These are phyloP conservation scores for Gonium pectorale DNA, from an alignment of 139 green algal genomes.

Conservation along the genomic window DNA sequence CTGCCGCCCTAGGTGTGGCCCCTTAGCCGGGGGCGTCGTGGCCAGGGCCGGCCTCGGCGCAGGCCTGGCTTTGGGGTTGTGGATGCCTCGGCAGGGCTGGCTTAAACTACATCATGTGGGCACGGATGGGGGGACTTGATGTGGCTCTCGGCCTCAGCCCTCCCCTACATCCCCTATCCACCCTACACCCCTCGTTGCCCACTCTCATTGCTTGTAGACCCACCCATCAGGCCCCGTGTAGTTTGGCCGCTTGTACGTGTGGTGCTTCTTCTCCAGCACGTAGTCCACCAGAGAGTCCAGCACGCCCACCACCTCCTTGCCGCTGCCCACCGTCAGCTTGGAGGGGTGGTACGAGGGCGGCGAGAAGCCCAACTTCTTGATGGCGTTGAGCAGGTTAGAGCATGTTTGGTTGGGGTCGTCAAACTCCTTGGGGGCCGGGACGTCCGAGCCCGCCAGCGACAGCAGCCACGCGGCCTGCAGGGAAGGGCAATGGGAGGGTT, in stretches of 20 bases:
- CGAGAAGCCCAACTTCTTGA: constrained; percentile 66
- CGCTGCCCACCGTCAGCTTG: constrained; percentile 75
- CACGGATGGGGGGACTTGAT: too few relatives aligned
- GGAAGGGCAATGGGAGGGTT: too few relatives aligned
- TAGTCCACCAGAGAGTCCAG: constrained; percentile 70
- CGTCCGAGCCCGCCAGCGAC: constrained; percentile 52
- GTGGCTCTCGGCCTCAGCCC: too few relatives aligned
- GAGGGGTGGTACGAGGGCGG: constrained; percentile 65
- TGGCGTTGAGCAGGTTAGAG: constrained; percentile 54
- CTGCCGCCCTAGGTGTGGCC: too few relatives aligned
- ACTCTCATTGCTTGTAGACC: background rate
- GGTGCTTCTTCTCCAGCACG: constrained; percentile 62
- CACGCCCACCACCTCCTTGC: constrained; percentile 71
- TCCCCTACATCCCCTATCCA: too few relatives aligned
- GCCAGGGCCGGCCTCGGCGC: too few relatives aligned
- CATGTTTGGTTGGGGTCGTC: constrained; percentile 83
- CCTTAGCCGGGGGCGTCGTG: too few relatives aligned
- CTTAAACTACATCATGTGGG: too few relatives aligned
- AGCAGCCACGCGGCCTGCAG: constrained; percentile 79
- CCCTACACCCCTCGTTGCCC: background rate
- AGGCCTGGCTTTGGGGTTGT: too few relatives aligned
- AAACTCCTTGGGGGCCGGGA: constrained; percentile 74
- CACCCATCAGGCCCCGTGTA: constrained; percentile 62
- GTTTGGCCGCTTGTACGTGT: constrained; percentile 64
- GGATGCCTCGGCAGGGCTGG: too few relatives aligned